phyloP scores from a whole-genome alignment of 345 rosid species.

The Cardamine occulta region DNA sequence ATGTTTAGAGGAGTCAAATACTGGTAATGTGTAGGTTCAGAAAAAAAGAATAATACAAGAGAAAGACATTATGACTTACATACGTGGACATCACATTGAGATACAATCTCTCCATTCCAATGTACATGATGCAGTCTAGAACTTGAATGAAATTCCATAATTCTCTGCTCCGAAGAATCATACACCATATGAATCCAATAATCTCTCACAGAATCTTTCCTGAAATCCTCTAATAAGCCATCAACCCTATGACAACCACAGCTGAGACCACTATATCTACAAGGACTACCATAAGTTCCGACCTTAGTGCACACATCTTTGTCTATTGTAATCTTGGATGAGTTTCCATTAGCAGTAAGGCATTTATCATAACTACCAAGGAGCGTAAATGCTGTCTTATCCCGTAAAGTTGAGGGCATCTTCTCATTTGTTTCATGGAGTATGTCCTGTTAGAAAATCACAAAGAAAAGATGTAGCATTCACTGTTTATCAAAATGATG shows the following conservation, averaged over 20 bases:
- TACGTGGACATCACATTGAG: slow-evolving; percentile 81
- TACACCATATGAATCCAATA: slow-evolving; percentile 72
- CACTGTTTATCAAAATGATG: too few species aligned
- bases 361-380: slow-evolving; percentile 60
- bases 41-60: slow-evolving; percentile 32
- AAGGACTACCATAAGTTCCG: too few species aligned
- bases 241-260: slow-evolving; percentile 52
- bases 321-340: slow-evolving; percentile 32
- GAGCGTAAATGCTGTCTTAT: slow-evolving; percentile 58
- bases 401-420: slow-evolving; percentile 62
- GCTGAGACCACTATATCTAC: slow-evolving; percentile 30
- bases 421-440: slow-evolving; percentile 53
- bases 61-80: slow-evolving; percentile 72
- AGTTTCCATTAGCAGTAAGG: slow-evolving; percentile 33
- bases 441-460: slow-evolving; percentile 53
- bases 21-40: slow-evolving; percentile 2
- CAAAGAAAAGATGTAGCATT: too few species aligned
- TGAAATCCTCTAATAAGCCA: slow-evolving; percentile 43
- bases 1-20: slow-evolving; percentile 31
- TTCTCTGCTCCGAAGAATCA: too few species aligned
- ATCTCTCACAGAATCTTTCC: slow-evolving; percentile 41
- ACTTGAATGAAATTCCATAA: slow-evolving; percentile 47
- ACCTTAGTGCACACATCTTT: too few species aligned
- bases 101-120: slow-evolving; percentile 61
- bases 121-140: slow-evolving; percentile 80